Evolutionary conservation across 495 filamentous ascomycete species (phyloP), one percentile per base, ranked within the genome.

Genomic region (Talaromyces liani): DNA sequence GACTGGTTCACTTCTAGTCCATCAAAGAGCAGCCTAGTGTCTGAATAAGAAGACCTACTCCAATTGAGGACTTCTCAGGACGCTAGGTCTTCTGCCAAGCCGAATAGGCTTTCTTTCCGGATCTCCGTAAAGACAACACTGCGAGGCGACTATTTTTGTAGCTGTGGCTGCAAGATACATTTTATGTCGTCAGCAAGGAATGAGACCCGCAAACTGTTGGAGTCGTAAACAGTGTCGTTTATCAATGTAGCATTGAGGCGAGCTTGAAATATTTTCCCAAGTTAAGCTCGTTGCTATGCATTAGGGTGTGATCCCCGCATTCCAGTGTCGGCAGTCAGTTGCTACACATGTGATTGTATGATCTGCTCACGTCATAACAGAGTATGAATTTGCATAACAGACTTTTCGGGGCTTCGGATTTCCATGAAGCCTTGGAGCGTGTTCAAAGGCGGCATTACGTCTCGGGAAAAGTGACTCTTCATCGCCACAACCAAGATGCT

Each of bases 221-320:
- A 22, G 18, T 22, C 25, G 27, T 33, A 18, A 33, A 49, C 41
- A n/a, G n/a, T n/a, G 25, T 18, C 18, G 47, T 49, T 51, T 24
- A 62, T 62, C 47, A 53, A 27, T 7, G 60, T 62, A 31, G 60
- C 45, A 62, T 53, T 25, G 39, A 41, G 29, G 24, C 56, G 29
- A 58, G 56, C 56, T 58, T 58, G 10, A 58, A 3, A 24, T 2
- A 14, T 14, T 27, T 25, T 56, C 25, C 22, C 22, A 8, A 18
- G 45, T 29, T n/a, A 16, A 62, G 16, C 60, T 49, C 39, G 60
- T 62, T 62, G 60, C 60, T 62, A 62, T 51, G 60, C 60, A 62
- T 29, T 29, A 49, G 45, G 60, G 60, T 62, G 45, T 39, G 60
- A 62, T 62, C 60, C 60, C 41, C 60, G 60, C 60, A 62, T 62